Evolutionary conservation across 441 rosid species (phyloP).

Genomic region (Adansonia grandidieri): DNA sequence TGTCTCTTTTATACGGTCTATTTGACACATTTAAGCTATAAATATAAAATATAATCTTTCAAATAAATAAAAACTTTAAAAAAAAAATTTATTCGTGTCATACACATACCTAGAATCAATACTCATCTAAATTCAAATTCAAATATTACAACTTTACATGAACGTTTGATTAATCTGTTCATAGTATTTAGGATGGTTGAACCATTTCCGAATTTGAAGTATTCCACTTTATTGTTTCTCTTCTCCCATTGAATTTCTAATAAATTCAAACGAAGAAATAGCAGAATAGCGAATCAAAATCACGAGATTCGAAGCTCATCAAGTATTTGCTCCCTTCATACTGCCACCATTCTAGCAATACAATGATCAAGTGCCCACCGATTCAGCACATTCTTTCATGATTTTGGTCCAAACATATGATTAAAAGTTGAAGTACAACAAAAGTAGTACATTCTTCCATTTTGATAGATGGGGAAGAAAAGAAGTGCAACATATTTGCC

Average conservation of each 20-base stretch:
- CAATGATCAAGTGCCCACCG: background rate
- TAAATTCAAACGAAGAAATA: background rate
- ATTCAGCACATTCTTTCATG: background rate
- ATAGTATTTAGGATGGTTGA: no score
- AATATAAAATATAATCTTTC: no score
- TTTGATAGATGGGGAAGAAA: background rate
- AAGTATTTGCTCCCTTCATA: background rate
- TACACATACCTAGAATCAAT: no score
- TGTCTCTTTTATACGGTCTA: no score
- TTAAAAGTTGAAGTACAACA: background rate
- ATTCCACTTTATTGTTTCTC: background rate
- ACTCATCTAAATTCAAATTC: no score
- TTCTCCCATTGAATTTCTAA: no score
- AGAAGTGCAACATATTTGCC: background rate
- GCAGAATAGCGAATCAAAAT: background rate
- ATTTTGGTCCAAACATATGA: background rate
- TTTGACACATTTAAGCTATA: no score
- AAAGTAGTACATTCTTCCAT: background rate
- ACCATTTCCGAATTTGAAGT: background rate
- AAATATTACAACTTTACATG: no score
- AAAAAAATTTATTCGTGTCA: no score
- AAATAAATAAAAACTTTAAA: no score
- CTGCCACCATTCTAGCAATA: background rate
- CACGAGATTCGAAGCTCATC: background rate
- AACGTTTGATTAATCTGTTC: no score